Base-by-base conservation (phyloP, 192 early-diverging fungal genomes). In the Podila minutissima region DNA sequence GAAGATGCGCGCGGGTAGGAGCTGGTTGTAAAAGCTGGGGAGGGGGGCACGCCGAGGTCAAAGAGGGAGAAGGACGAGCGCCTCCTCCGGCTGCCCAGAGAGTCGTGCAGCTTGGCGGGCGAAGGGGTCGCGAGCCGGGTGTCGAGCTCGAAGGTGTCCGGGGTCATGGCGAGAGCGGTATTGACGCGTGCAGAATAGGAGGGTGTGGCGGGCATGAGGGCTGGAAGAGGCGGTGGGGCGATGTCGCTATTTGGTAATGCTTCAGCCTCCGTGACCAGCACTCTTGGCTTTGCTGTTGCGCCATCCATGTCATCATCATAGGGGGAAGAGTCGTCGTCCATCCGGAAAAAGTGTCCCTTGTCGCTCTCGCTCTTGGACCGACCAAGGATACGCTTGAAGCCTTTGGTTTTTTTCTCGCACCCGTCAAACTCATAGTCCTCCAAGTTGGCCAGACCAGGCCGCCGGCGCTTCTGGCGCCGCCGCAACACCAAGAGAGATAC, bases 401-500 rank as follows among this genome's bases (percentile, higher is more conserved):
- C 22, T 10, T 55, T 55, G 53, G n/a, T 0, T 6, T 55, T 55
- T n/a, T 69, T 51, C 29, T 63, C 71, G 35, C 59, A 20, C 35
- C 61, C 55, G 0, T 48, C 71, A 26, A 68, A 20, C 48, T 51
- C 61, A 5, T 32, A 7, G 12, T 24, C 20, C 6, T 48, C 22
- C 5, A 35, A 33, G 4, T n/a, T 24, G 17, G 29, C 64, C 15
- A 53, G 8, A 31, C 31, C 12, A 15, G 15, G 24, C 1, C 50
- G 49, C 1, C 53, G 37, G 26, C 46, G 59, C 9, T 26, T 15
- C 59, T 48, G 37, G 0, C 77, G 71, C 31, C 77, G 59, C 22
- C 77, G 49, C 66, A 73, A 7, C 31, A 73, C 49, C 1, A 81
- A n/a, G 4, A 81, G 20, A 1, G 77, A 72, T 29, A 72, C 62